Evolutionary conservation across 306 rosid genomes (phyloP), one percentile per base, ranked within the genome.

Genomic region (Crotalaria pallida): DNA sequence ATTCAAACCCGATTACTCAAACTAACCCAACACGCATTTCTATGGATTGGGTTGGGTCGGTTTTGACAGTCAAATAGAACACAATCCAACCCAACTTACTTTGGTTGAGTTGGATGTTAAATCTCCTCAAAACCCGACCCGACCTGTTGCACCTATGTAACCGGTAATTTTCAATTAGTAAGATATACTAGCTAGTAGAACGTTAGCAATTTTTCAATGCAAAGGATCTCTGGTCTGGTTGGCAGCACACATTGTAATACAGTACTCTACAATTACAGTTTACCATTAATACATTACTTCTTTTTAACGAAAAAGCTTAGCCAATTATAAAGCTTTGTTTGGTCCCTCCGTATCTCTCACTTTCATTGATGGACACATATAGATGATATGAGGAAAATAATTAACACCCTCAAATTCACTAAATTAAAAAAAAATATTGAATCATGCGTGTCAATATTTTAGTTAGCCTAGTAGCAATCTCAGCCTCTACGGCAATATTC

Each of bases 401-500:
- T 38, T 38, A 38, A 64, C 13, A 72, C 58, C 58, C 10, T 3
- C 6, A 74, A 79, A 31, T 19, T 44, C 27, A 58, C 58, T 18
- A 22, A n/a, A n/a, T n/a, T n/a, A n/a, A n/a, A n/a, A n/a, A n/a
- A 44, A 17, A 71, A 44, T 48, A 21, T 27, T 2, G 31, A 61
- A 63, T 27, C 49, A 50, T 27, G 72, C 41, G 36, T 69, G 41
- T 52, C 58, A 69, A 68, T 47, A 41, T 34, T 55, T 72, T 55
- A 51, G 61, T 71, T 63, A 47, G 80, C 70, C 56, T 58, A 79
- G 82, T 58, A 79, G 82, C 71, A 85, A 85, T 85, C 88, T 83
- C 84, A 82, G 81, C 89, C 96, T 85, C 84, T 34, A 89, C 62
- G 87, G 74, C 82, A 31, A 31, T 6, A 82, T 87, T 84, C 84